phyloP scores from a whole-genome alignment of 2,329 filamentous ascomycete genomes.

The Lomentospora prolificans region DNA sequence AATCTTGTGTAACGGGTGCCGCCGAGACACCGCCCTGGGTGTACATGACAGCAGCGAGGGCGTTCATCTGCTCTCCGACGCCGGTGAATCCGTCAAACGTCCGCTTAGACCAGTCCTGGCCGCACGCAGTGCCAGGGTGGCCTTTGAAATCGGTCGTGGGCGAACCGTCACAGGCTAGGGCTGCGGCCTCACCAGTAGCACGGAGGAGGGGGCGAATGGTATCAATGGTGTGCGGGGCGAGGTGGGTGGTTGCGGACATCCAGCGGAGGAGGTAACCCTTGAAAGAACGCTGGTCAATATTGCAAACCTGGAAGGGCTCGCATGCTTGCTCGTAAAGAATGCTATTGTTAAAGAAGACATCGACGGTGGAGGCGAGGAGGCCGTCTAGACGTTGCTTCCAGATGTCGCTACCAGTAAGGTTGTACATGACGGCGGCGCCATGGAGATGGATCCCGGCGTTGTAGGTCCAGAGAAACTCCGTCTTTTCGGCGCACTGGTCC shows the following conservation, averaged over 20 bases:
- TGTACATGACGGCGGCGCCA: constrained; percentile 51
- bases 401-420: constrained; percentile 39
- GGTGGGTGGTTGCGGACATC: constrained; percentile 44
- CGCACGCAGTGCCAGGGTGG: constrained; percentile 50
- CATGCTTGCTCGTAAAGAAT: constrained; percentile 59
- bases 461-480: constrained; percentile 53
- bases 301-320: constrained; percentile 50
- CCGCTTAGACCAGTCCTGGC: constrained; percentile 49
- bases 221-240: constrained; percentile 42
- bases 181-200: constrained; percentile 42
- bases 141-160: constrained; percentile 37
- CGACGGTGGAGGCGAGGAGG: constrained; percentile 39
- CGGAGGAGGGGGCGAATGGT: constrained; percentile 41
- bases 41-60: constrained; percentile 53
- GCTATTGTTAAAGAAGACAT: constrained; percentile 45
- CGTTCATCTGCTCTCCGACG: constrained; percentile 62
- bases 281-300: constrained; percentile 64
- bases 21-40: constrained; percentile 36
- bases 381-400: constrained; percentile 53
- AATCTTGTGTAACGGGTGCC: constrained; percentile 39
- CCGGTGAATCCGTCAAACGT: constrained; percentile 50
- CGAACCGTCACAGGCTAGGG: constrained; percentile 37
- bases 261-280: constrained; percentile 67
- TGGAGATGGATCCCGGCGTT: constrained; percentile 59
- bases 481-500: constrained; percentile 35